A percentile compares a stretch with the other conserved stretches of the same genome.
These are phyloP conservation scores for Apodospora peruviana DNA, from an alignment of 495 filamentous ascomycete species.

Conservation along the genomic window DNA sequence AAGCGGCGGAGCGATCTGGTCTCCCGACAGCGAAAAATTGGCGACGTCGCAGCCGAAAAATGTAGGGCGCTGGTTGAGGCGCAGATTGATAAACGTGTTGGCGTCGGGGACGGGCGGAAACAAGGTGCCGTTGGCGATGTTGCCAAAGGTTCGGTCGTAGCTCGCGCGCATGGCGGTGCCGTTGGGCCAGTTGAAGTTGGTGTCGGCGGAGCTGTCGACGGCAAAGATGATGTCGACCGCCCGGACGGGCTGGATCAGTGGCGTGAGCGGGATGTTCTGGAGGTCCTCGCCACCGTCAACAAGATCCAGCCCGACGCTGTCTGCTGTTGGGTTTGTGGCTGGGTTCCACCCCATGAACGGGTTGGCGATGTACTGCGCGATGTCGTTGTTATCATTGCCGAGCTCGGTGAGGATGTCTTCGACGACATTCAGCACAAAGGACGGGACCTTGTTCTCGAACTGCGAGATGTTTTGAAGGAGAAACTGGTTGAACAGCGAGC, in stretches of 20 bases:
- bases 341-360: slow-evolving; percentile 74
- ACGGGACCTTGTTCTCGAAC: slow-evolving; percentile 41
- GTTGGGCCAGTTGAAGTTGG: slow-evolving; percentile 69
- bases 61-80: slow-evolving; percentile 76
- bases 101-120: slow-evolving; percentile 80
- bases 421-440: slow-evolving; percentile 47
- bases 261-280: slow-evolving; percentile 84
- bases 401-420: slow-evolving; percentile 48
- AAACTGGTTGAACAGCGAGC: slow-evolving; percentile 77
- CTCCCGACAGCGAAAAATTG: slow-evolving; percentile 51
- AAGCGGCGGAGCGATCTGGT: slow-evolving; percentile 50
- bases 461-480: slow-evolving; percentile 53
- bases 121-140: slow-evolving; percentile 69
- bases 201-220: slow-evolving; percentile 81
- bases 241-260: slow-evolving; percentile 74
- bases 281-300: slow-evolving; percentile 84
- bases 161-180: slow-evolving; percentile 78
- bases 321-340: slow-evolving; percentile 53
- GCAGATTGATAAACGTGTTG: slow-evolving; percentile 82
- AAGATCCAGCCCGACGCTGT: slow-evolving; percentile 56
- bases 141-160: slow-evolving; percentile 64
- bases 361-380: slow-evolving; percentile 78
- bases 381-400: slow-evolving; percentile 59
- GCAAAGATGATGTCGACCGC: slow-evolving; percentile 89
- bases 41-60: slow-evolving; percentile 85